Evolutionary conservation across 371 early-diverging fungal genomes (phyloP).

Genomic region (Mucor ambiguus): DNA sequence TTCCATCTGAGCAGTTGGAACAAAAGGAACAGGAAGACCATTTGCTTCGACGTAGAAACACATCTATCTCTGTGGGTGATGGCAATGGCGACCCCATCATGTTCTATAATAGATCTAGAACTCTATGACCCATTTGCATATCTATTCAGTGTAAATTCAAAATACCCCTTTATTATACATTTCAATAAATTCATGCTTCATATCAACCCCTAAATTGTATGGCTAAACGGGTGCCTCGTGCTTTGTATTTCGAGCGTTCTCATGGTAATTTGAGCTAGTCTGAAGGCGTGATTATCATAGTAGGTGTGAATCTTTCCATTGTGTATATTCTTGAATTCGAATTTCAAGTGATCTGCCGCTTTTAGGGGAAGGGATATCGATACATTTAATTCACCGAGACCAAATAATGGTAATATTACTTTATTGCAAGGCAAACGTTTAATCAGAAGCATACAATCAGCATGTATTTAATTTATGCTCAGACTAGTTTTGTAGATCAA

Average conservation of each 20-base stretch:
- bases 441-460: neutral
- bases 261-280: neutral
- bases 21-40: constrained; percentile 26
- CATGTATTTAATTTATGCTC: neutral
- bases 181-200: neutral
- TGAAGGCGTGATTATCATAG: neutral
- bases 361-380: neutral
- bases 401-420: too few relatives aligned
- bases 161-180: neutral
- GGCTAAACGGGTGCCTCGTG: neutral
- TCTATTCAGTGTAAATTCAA: neutral
- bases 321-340: neutral
- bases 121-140: constrained; percentile 5
- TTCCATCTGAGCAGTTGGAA: constrained; percentile 46
- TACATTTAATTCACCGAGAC: too few relatives aligned
- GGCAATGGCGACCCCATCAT: constrained; percentile 1
- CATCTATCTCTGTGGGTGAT: constrained; percentile 17
- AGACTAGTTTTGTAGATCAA: neutral
- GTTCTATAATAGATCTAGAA: constrained; percentile 24
- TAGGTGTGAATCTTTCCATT: too few relatives aligned
- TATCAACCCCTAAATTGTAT: neutral
- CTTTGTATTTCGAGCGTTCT: neutral
- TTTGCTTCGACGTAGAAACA: constrained; percentile 20
- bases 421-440: neutral
- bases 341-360: neutral